Conservation (phyloP, 257 asterid genomes). For the Ballota nigra region DNA sequence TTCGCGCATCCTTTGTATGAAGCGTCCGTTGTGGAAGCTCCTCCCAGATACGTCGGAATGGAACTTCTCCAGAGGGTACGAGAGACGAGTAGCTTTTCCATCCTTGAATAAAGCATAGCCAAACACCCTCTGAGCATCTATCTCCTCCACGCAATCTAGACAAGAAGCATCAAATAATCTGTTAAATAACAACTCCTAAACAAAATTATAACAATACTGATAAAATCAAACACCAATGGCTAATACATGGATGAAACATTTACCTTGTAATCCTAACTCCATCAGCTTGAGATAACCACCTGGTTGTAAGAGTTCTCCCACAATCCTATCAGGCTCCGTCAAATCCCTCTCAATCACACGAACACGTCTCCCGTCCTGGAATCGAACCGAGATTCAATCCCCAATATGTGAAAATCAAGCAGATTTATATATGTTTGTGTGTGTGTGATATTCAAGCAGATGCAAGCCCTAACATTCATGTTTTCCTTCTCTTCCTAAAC, state of each 20-base stretch:
- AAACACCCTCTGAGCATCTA: constrained; percentile 87
- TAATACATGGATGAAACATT: neutral
- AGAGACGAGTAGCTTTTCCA: constrained; percentile 70
- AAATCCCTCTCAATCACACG: constrained; percentile 85
- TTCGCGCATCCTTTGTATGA: constrained; percentile 82
- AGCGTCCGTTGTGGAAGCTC: constrained; percentile 94
- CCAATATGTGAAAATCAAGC: neutral
- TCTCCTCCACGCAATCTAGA: constrained; percentile 79
- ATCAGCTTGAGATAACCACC: constrained; percentile 89
- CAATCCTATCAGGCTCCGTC: constrained; percentile 87
- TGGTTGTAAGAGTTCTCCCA: constrained; percentile 93
- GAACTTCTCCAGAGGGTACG: constrained; percentile 85
- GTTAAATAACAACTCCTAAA: constrained; percentile 8
- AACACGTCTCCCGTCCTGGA: constrained; percentile 81
- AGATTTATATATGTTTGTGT: neutral
- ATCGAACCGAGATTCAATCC: constrained; percentile 8
- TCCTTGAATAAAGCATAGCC: constrained; percentile 95
- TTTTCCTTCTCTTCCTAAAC: too few relatives aligned
- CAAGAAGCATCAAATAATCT: neutral
- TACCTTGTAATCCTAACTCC: constrained; percentile 85
- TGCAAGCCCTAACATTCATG: neutral
- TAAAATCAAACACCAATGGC: neutral
- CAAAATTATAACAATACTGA: neutral
- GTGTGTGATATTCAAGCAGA: neutral
- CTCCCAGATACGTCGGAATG: constrained; percentile 84